Evolutionary conservation across 495 filamentous ascomycete genomes (phyloP), one percentile per base, ranked within the genome.

Genomic region (Tuber brumale): DNA sequence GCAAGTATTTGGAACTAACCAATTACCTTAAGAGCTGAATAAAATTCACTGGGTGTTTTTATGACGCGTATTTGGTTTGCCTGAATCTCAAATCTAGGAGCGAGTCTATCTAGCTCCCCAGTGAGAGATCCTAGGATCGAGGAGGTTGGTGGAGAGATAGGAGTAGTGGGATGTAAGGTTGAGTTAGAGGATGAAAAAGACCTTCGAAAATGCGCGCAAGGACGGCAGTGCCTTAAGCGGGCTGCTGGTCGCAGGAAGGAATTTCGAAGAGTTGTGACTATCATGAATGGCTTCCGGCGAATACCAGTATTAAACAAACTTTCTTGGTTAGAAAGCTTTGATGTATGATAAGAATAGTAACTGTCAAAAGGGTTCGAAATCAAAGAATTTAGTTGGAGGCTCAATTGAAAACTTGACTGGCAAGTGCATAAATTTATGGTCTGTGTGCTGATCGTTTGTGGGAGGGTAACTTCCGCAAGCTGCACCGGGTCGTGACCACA

Each of bases 51-150:
- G 7, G 95, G 96, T 2, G 91, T 90, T 75, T 90, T 89, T 21
- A 99, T 80, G 51, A 99, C 92, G 21, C 88, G 85, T 70, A 99
- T 90, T 78, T 93, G 88, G n/a, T 91, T 91, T 14, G 93, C 92
- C 8, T 89, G 85, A 75, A 99, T 87, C 82, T 93, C 92, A 81
- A 99, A 97, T 48, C 92, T 90, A 35, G 95, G 95, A 12, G 94
- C 92, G 76, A 98, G 91, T 78, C 88, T 91, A 83, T 98, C 96
- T 61, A 99, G 86, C 82, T 99, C 94, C 45, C 86, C 87, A 19
- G 89, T 92, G 41, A 99, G 90, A 18, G 89, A 87, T 31, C 88
- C 89, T 46, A 94, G 83, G 84, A 90, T 87, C 41, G 86, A 84
- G 43, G 82, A 84, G 84, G 45, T 76, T 70, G 79, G 83, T 79